phyloP scores from a whole-genome alignment of 78 protist genomes.

The Speleostelium caveatum region DNA sequence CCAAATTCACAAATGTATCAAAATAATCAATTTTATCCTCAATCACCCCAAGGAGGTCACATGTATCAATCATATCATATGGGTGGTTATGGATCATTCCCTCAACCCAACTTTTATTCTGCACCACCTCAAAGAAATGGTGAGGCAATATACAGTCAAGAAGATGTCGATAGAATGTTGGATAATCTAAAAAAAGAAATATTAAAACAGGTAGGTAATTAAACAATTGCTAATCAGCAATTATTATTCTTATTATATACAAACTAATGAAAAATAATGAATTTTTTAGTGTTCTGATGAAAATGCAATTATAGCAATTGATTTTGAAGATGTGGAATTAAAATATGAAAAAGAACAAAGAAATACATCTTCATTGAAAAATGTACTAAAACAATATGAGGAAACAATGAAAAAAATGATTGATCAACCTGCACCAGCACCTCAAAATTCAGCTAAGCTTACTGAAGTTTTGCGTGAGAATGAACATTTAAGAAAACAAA shows the following conservation, averaged over 20 bases:
- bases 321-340: slow-evolving; percentile 47
- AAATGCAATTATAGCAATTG: slow-evolving; percentile 49
- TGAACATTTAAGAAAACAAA: slow-evolving; percentile 49
- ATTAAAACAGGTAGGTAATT: slow-evolving; percentile 34
- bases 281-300: slow-evolving; percentile 58
- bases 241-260: background rate
- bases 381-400: slow-evolving; percentile 48
- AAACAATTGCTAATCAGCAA: background rate
- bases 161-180: slow-evolving; percentile 55
- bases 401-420: slow-evolving; percentile 65
- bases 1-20: background rate
- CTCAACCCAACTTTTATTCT: slow-evolving; percentile 37
- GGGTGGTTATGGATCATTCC: background rate
- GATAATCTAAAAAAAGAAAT: slow-evolving; percentile 49
- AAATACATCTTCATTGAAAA: slow-evolving; percentile 11
- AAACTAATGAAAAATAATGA: background rate
- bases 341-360: slow-evolving; percentile 61
- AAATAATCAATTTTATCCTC: background rate
- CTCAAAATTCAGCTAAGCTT: slow-evolving; percentile 48
- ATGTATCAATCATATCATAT: background rate
- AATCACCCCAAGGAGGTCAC: slow-evolving; percentile 18
- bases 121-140: background rate
- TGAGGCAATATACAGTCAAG: slow-evolving; percentile 36
- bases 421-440: slow-evolving; percentile 73
- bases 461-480: slow-evolving; percentile 51